Percentiles rank a stretch among this genome's conserved stretches.
Conservation (phyloP, 2,329 filamentous ascomycete genomes). For the Paecilomyces fulvus region DNA sequence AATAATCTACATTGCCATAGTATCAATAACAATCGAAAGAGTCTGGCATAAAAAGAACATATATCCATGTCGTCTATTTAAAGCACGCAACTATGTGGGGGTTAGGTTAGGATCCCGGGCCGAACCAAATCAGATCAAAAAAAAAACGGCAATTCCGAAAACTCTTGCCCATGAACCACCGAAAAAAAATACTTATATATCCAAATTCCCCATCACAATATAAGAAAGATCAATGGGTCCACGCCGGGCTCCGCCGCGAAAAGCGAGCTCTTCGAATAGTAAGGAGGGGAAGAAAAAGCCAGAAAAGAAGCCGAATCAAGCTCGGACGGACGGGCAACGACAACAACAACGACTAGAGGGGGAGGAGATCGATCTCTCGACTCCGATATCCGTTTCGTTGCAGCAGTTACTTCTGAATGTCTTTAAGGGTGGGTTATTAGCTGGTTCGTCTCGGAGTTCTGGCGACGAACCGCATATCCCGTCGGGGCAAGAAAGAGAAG, state of each 20-base stretch:
- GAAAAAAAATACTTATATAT: background rate
- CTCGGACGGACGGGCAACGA: background rate
- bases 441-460: slow-evolving; percentile 22
- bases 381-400: slow-evolving; percentile 41
- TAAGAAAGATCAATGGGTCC: slow-evolving; percentile 4
- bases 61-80: too few species aligned
- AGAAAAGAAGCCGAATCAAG: background rate
- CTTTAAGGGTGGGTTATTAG: slow-evolving; percentile 59
- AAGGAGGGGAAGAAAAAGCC: slow-evolving; percentile 1
- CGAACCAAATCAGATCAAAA: background rate
- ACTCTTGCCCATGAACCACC: background rate
- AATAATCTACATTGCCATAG: too few species aligned
- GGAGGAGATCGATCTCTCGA: slow-evolving; percentile 15
- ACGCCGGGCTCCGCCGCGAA: background rate
- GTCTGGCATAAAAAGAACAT: too few species aligned
- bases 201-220: background rate
- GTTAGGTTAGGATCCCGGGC: too few species aligned
- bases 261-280: background rate
- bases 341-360: slow-evolving; percentile 3
- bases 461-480: background rate
- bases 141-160: background rate
- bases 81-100: too few species aligned
- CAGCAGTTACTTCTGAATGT: slow-evolving; percentile 67
- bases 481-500: background rate
- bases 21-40: too few species aligned